These are phyloP conservation scores for Kwoniella sp. DNA, from an alignment of 768 basidiomycete genomes.

Conservation along the genomic window DNA sequence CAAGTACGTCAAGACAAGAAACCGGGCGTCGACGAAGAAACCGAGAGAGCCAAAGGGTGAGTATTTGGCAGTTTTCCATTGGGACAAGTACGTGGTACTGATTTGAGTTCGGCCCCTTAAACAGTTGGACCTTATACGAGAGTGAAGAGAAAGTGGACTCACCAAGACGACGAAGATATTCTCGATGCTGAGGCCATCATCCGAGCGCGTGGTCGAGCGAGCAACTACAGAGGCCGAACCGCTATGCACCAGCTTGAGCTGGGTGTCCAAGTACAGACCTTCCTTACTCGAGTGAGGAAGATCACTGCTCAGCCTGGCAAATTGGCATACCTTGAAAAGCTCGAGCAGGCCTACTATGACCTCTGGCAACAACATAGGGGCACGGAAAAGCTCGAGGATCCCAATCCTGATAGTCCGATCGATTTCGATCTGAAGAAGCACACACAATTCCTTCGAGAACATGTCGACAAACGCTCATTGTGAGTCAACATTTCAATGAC, in stretches of 20 bases:
- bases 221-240: conserved; percentile 65
- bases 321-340: conserved; percentile 72
- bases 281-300: conserved; percentile 58
- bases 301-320: conserved; percentile 67
- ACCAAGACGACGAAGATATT: conserved; percentile 83
- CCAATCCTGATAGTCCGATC: conserved; percentile 66
- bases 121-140: conserved; percentile 1
- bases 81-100: too few species aligned
- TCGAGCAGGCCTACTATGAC: conserved; percentile 79
- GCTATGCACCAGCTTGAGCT: conserved; percentile 80
- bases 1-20: not conserved
- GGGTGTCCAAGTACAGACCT: conserved; percentile 50
- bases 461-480: conserved; percentile 85
- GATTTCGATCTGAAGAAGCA: conserved; percentile 82
- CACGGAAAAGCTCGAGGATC: conserved; percentile 69
- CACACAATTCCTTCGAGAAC: conserved; percentile 73
- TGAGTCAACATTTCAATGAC: conserved; percentile 58
- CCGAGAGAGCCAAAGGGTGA: conserved; percentile 3
- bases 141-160: conserved; percentile 65
- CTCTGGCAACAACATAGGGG: conserved; percentile 75
- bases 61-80: too few species aligned
- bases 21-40: conserved; percentile 5
- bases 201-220: conserved; percentile 69
- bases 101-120: not conserved
- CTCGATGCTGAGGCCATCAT: conserved; percentile 82